Percentiles rank a stretch among this genome's conserved stretches.
Conservation (phyloP, 352 stramenopile species). For the Phytophthora niederhauseri region DNA sequence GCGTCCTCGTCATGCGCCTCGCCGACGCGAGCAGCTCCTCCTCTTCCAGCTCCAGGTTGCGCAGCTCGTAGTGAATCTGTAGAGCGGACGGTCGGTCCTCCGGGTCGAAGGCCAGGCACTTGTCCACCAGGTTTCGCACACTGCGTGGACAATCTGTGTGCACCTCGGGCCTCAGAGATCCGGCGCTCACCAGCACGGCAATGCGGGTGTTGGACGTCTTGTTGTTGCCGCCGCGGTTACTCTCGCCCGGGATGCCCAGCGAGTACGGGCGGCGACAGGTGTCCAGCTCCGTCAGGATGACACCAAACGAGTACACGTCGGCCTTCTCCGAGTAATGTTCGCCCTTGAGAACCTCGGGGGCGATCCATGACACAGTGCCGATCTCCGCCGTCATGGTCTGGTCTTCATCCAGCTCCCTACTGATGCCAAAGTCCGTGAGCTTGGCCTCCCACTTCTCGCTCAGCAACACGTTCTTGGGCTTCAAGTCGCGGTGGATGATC, state of each 20-base stretch:
- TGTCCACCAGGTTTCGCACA: slow-evolving; percentile 51
- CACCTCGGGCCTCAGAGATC: slow-evolving; percentile 52
- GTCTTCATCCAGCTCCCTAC: slow-evolving; percentile 37
- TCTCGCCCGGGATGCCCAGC: slow-evolving; percentile 29
- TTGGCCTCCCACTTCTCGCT: slow-evolving; percentile 49
- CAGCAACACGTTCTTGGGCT: slow-evolving; percentile 60
- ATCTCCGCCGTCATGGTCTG: slow-evolving; percentile 59
- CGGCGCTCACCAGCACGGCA: slow-evolving; percentile 58
- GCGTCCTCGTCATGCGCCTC: slow-evolving; percentile 33
- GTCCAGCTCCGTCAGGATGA: slow-evolving; percentile 62
- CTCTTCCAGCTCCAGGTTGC: slow-evolving; percentile 39
- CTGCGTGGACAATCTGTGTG: slow-evolving; percentile 53
- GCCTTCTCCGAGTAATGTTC: slow-evolving; percentile 71
- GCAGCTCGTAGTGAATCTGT: slow-evolving; percentile 74
- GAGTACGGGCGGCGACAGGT: slow-evolving; percentile 44
- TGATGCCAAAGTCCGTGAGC: slow-evolving; percentile 67
- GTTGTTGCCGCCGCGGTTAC: slow-evolving; percentile 32
- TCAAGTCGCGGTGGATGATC: slow-evolving; percentile 66
- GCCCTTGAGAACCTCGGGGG: slow-evolving; percentile 68
- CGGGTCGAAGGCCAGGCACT: slow-evolving; percentile 62
- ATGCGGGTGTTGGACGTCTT: slow-evolving; percentile 52
- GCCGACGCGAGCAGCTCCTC: slow-evolving; percentile 30
- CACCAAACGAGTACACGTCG: slow-evolving; percentile 79
- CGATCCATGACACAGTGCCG: slow-evolving; percentile 67
- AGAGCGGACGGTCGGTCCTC: slow-evolving; percentile 60